Percentiles rank a stretch among this genome's conserved stretches.
Conservation (phyloP, 352 stramenopile species). For the Pythium utonaiense region DNA sequence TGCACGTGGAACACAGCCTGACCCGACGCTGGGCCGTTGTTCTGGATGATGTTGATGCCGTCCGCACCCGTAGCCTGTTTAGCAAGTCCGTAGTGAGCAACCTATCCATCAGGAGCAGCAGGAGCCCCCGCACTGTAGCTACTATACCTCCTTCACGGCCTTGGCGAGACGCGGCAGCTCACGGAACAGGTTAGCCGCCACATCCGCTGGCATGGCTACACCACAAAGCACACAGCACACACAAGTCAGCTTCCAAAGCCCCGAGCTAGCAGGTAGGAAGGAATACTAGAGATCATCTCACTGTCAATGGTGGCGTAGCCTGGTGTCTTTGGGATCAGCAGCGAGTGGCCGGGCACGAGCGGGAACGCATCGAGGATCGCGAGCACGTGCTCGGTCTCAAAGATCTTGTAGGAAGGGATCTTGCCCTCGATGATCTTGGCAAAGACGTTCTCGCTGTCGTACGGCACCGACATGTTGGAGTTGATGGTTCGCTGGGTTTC, state of each 20-base stretch:
- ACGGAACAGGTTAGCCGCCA: slow-evolving; percentile 65
- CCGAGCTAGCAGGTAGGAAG: too few relatives aligned
- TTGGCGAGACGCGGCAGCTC: slow-evolving; percentile 74
- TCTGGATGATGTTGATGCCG: slow-evolving; percentile 82
- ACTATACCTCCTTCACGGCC: slow-evolving; percentile 64
- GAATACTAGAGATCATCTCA: too few relatives aligned
- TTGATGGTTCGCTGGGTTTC: background rate
- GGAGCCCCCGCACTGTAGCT: too few relatives aligned
- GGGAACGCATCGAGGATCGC: slow-evolving; percentile 84
- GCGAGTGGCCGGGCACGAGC: slow-evolving; percentile 52
- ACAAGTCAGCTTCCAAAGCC: background rate
- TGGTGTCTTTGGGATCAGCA: slow-evolving; percentile 68
- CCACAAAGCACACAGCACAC: background rate
- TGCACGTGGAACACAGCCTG: slow-evolving; percentile 81
- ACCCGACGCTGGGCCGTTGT: slow-evolving; percentile 62
- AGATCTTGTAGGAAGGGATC: slow-evolving; percentile 81
- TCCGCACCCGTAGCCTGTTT: slow-evolving; percentile 61
- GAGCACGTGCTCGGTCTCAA: slow-evolving; percentile 82
- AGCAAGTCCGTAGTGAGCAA: too few relatives aligned
- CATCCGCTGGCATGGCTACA: slow-evolving; percentile 63
- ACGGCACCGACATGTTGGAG: slow-evolving; percentile 30
- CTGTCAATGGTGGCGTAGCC: slow-evolving; percentile 64
- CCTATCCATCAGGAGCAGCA: too few relatives aligned
- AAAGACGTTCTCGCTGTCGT: slow-evolving; percentile 79
- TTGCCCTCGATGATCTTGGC: slow-evolving; percentile 76